A percentile compares a stretch with the other conserved stretches of the same genome.
phyloP scores from a whole-genome alignment of 1,284 basidiomycete species.

The Irpex sp. region DNA sequence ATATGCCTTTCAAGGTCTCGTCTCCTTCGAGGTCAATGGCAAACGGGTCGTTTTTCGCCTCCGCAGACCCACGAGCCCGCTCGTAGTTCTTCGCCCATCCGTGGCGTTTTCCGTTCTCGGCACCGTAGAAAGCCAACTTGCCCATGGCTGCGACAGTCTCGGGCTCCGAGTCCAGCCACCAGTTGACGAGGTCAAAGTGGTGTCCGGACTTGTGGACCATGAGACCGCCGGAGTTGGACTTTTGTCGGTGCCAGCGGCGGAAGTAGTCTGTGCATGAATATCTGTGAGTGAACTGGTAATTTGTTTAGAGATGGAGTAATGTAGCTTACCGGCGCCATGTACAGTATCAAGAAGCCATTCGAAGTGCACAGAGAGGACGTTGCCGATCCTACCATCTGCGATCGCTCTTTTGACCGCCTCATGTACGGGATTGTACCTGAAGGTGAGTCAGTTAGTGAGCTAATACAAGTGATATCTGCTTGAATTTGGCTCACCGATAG shows the following conservation, averaged over 20 bases:
- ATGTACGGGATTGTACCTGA: conserved; percentile 51
- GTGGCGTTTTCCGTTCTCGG: conserved; percentile 41
- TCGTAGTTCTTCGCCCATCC: conserved; percentile 49
- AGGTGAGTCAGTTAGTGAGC: not conserved
- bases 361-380: conserved; percentile 51
- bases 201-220: conserved; percentile 56
- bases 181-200: conserved; percentile 51
- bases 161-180: conserved; percentile 51
- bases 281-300: not conserved
- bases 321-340: conserved; percentile 37
- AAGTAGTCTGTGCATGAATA: conserved; percentile 38
- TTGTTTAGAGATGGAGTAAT: not conserved
- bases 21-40: conserved; percentile 47
- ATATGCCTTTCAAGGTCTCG: conserved; percentile 41
- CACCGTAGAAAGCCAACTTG: conserved; percentile 46
- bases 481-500: conserved; percentile 30
- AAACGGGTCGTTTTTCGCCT: conserved; percentile 46
- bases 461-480: not conserved
- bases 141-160: conserved; percentile 50
- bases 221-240: conserved; percentile 45
- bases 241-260: conserved; percentile 51
- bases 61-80: conserved; percentile 39
- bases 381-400: conserved; percentile 46
- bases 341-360: conserved; percentile 51
- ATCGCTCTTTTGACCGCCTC: conserved; percentile 50